A percentile compares a stretch with the other conserved stretches of the same genome.
These are phyloP conservation scores for Aspergillus sclerotiicarbonarius DNA, from an alignment of 495 filamentous ascomycete species.

Conservation along the genomic window DNA sequence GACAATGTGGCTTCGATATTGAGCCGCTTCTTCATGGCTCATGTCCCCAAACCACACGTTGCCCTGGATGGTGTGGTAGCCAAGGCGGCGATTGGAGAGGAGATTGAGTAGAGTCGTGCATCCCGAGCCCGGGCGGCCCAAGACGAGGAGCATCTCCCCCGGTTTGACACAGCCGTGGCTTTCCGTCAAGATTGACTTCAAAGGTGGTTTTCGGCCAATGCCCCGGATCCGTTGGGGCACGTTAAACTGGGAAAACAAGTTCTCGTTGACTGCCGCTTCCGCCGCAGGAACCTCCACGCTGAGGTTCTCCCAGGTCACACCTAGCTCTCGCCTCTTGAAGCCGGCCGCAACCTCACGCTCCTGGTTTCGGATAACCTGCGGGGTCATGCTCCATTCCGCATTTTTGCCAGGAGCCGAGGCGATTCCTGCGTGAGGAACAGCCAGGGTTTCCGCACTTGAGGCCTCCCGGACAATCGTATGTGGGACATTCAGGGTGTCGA, in stretches of 20 bases:
- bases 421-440: slow-evolving; percentile 2
- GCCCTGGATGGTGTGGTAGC: slow-evolving; percentile 52
- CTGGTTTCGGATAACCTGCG: slow-evolving; percentile 8
- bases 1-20: slow-evolving; percentile 63
- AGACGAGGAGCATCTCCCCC: slow-evolving; percentile 34
- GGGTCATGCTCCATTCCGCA: slow-evolving; percentile 15
- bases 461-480: slow-evolving; percentile 6
- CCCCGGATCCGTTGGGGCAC: slow-evolving; percentile 9
- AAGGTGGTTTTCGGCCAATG: slow-evolving; percentile 12
- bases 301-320: slow-evolving; percentile 23
- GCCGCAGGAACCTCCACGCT: slow-evolving; percentile 20
- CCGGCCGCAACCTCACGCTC: slow-evolving; percentile 15
- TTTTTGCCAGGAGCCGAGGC: slow-evolving; percentile 2
- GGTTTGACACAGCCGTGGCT: slow-evolving; percentile 43
- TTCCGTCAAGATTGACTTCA: slow-evolving; percentile 14
- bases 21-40: slow-evolving; percentile 49
- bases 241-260: slow-evolving; percentile 22
- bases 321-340: slow-evolving; percentile 20
- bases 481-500: slow-evolving; percentile 9
- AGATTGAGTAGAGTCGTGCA: slow-evolving; percentile 51
- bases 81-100: slow-evolving; percentile 56
- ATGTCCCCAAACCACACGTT: slow-evolving; percentile 58
- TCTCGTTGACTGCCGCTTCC: slow-evolving; percentile 22
- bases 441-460: slow-evolving; percentile 13
- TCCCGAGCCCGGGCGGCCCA: slow-evolving; percentile 33